Base-by-base conservation (phyloP, 129 eudicot genomes). In the Scalesia atractyloides region DNA sequence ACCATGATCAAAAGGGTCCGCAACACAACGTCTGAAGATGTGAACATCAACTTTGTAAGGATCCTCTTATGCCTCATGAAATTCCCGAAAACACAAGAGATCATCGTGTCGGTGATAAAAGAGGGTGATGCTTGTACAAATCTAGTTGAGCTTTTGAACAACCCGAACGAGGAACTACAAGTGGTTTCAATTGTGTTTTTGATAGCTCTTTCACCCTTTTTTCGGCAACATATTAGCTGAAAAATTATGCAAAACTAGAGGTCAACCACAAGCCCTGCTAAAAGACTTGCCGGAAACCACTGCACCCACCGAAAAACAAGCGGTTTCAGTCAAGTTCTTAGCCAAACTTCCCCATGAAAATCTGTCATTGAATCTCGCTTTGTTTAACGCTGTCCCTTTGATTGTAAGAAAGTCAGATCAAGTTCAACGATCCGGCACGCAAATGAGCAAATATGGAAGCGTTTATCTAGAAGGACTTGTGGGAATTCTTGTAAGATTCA, bases 311-410 rank as follows among this genome's bases (percentile, higher is more conserved):
- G 85, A 86, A 69, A 86, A 79, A 68, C 82, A 86, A 54, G 89
- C 89, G 37, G 84, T 84, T 58, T 89, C 96, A 7, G 92, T 72
- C 70, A 84, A 26, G 44, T 82, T 89, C 65, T n/a, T 89, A 9
- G 87, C 96, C 1, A 84, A 80, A 75, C 89, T 89, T 84, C 96
- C 96, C n/a, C 96, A 89, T 57, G 88, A 86, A 63, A 86, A 89
- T 64, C 58, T 86, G 20, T 58, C 86, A 47, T 82, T 89, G 12
- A 89, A 89, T 60, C 70, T 84, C 22, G 87, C 92, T 54, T 59
- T 89, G 72, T 62, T 77, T 46, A 70, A 59, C 26, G 56, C 62
- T 8, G 71, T 84, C 47, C 88, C 92, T 9, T 73, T 19, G 59
- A 77, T 89, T 43, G 34, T 86, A 52, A 52, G 53, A 75, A 72